Conservation (phyloP, 441 rosid genomes). For the Arabidopsis lyrata region DNA sequence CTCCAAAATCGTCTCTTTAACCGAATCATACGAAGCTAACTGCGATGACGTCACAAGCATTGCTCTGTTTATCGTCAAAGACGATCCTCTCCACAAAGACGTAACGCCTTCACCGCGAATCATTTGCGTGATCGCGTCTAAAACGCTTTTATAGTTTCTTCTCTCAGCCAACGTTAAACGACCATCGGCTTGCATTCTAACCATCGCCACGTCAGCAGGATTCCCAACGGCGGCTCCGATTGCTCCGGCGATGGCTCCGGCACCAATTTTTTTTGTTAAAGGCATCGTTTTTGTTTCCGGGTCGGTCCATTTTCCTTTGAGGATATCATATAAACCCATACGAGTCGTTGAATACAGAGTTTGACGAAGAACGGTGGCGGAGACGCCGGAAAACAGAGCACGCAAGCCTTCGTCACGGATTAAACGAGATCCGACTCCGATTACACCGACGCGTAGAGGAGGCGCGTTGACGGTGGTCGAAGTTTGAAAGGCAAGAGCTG, state of each 20-base stretch:
- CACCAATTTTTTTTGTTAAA: conserved; percentile 54
- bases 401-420: conserved; percentile 55
- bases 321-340: conserved; percentile 79
- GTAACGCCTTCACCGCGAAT: conserved; percentile 69
- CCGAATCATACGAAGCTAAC: conserved; percentile 81
- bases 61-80: conserved; percentile 84
- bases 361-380: conserved; percentile 84
- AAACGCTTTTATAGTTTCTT: conserved; percentile 75
- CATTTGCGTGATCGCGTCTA: conserved; percentile 71
- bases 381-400: conserved; percentile 74
- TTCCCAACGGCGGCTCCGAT: conserved; percentile 83
- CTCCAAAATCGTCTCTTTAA: conserved; percentile 68
- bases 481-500: conserved; percentile 54
- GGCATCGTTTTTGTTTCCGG: conserved; percentile 58
- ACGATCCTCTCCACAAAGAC: conserved; percentile 82
- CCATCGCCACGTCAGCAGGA: conserved; percentile 93
- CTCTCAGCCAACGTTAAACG: conserved; percentile 65
- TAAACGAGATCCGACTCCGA: conserved; percentile 55
- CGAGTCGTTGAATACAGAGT: conserved; percentile 84
- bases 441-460: conserved; percentile 54
- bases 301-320: conserved; percentile 71
- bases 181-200: conserved; percentile 90
- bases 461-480: conserved; percentile 37
- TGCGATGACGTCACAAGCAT: conserved; percentile 90
- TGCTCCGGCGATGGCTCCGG: conserved; percentile 77